A percentile compares a stretch with the other conserved stretches of the same genome.
phyloP scores from a whole-genome alignment of 2,329 filamentous ascomycete species.

The Ophiobolus disseminans region DNA sequence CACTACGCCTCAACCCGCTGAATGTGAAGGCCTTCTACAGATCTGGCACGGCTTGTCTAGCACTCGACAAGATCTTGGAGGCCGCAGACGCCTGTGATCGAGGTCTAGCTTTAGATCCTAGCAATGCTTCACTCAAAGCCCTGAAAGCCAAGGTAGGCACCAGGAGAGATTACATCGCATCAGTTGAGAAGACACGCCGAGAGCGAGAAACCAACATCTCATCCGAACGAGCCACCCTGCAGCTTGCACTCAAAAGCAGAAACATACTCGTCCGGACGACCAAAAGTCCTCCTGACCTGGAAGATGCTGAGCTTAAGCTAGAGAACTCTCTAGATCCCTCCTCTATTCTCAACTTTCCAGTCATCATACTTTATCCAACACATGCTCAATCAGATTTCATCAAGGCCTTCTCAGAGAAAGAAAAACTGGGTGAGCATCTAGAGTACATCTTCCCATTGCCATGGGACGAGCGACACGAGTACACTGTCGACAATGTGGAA shows the following conservation, averaged over 20 bases:
- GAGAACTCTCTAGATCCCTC: constrained; percentile 75
- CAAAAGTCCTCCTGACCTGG: constrained; percentile 79
- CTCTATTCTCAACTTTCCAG: constrained; percentile 76
- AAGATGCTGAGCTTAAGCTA: constrained; percentile 77
- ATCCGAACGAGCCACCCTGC: constrained; percentile 62
- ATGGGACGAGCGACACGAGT: constrained; percentile 78
- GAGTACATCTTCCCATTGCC: constrained; percentile 85
- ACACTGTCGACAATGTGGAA: constrained; percentile 72
- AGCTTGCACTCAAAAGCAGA: constrained; percentile 67
- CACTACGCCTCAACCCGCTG: constrained; percentile 76
- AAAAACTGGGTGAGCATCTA: constrained; percentile 78
- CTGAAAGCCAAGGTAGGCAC: constrained; percentile 70
- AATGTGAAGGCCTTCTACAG: constrained; percentile 95
- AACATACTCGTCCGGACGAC: constrained; percentile 73
- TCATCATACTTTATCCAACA: constrained; percentile 84
- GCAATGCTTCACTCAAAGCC: constrained; percentile 70
- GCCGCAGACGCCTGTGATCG: constrained; percentile 79
- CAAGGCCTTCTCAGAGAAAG: constrained; percentile 81
- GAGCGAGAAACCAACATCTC: constrained; percentile 63
- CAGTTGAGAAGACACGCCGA: constrained; percentile 62
- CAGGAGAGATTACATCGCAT: constrained; percentile 64
- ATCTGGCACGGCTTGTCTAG: constrained; percentile 77
- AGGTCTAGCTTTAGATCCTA: constrained; percentile 74
- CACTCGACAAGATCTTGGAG: constrained; percentile 78
- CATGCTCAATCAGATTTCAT: constrained; percentile 87